Evolutionary conservation across 2,329 filamentous ascomycete species (phyloP).

Genomic region (Verticillium isaacii): DNA sequence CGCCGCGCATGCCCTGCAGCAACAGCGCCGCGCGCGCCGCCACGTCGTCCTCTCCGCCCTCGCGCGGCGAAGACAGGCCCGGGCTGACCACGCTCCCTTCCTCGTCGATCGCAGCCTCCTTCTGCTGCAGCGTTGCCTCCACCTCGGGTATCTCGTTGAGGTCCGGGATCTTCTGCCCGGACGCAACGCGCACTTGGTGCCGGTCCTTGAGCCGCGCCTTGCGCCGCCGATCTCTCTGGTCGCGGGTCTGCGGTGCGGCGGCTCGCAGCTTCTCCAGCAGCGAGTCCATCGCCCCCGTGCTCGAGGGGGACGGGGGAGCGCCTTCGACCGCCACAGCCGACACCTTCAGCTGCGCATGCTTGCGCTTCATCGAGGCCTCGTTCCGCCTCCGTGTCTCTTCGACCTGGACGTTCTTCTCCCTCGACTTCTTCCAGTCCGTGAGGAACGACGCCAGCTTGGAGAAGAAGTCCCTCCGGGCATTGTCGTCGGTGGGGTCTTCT

Average conservation of each 20-base stretch:
- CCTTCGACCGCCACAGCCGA: conserved; percentile 32
- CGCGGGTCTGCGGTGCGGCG: conserved; percentile 82
- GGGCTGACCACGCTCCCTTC: conserved; percentile 51
- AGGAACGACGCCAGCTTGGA: conserved; percentile 88
- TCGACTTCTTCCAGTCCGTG: conserved; percentile 91
- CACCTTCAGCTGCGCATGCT: conserved; percentile 66
- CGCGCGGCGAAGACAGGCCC: conserved; percentile 34
- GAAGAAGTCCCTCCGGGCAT: conserved; percentile 93
- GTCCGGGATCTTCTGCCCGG: conserved; percentile 84
- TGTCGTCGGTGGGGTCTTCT: conserved; percentile 88
- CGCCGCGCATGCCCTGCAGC: conserved; percentile 75
- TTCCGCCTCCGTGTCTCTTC: conserved; percentile 83
- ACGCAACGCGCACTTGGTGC: conserved; percentile 85
- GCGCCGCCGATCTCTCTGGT: conserved; percentile 83
- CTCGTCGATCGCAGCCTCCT: conserved; percentile 35
- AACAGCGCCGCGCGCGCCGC: conserved; percentile 79
- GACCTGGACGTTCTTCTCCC: conserved; percentile 80
- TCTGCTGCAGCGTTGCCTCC: conserved; percentile 33
- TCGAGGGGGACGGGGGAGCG: conserved; percentile 60
- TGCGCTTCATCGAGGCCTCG: conserved; percentile 89
- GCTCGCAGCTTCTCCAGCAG: conserved; percentile 91
- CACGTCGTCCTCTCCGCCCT: conserved; percentile 63
- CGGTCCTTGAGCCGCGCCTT: conserved; percentile 85
- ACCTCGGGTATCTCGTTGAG: conserved; percentile 55
- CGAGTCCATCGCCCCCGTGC: conserved; percentile 91